Evolutionary conservation across 2,329 filamentous ascomycete genomes (phyloP).

Genomic region (Didymella lethalis): DNA sequence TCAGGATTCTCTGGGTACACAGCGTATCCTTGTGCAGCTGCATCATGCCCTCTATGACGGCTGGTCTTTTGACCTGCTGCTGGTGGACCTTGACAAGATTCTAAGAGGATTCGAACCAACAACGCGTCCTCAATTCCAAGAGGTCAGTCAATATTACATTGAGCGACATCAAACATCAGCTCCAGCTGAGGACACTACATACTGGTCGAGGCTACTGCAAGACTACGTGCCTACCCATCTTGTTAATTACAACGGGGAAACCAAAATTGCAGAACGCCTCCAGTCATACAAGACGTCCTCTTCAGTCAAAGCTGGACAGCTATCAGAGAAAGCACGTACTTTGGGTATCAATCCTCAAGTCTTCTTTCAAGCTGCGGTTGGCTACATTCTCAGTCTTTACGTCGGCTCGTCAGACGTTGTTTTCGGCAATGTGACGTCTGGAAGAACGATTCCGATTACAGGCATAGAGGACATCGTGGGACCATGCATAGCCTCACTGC

Average conservation of each 20-base stretch:
- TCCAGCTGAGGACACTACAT: constrained; percentile 51
- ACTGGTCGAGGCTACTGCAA: constrained; percentile 74
- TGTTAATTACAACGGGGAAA: constrained; percentile 64
- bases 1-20: constrained; percentile 20
- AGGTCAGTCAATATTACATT: constrained; percentile 60
- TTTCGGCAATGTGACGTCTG: constrained; percentile 83
- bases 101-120: constrained; percentile 49
- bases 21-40: constrained; percentile 61
- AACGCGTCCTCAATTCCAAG: constrained; percentile 66
- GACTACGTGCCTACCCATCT: constrained; percentile 63
- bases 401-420: constrained; percentile 71
- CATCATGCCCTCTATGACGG: constrained; percentile 91
- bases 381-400: constrained; percentile 71
- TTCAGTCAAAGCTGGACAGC: constrained; percentile 20
- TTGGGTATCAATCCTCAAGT: constrained; percentile 68
- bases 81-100: constrained; percentile 69
- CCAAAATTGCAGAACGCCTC: constrained; percentile 18
- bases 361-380: constrained; percentile 76
- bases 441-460: constrained; percentile 74
- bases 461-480: constrained; percentile 78
- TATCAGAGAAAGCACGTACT: constrained; percentile 35
- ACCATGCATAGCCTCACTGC: constrained; percentile 79
- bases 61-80: constrained; percentile 84
- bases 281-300: constrained; percentile 33
- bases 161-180: constrained; percentile 6